A percentile compares a stretch with the other conserved stretches of the same genome.
Evolutionary conservation across 2,329 filamentous ascomycete species (phyloP).

Genomic region (Diaporthe sp.): DNA sequence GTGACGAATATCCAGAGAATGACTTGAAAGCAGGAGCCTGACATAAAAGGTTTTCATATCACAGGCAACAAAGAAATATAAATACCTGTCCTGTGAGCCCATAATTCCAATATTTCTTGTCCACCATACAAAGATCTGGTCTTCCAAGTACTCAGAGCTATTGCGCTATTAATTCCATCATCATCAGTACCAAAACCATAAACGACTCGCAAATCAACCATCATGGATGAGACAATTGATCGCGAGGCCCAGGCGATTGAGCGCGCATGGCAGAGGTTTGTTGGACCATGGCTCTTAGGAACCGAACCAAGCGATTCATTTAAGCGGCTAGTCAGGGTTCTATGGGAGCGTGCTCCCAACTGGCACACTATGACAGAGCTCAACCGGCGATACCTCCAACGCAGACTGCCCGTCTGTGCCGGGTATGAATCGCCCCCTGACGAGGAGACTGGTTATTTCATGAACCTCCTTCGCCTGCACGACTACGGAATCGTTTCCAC

Average conservation of each 20-base stretch:
- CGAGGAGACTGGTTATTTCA: not conserved
- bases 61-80: not conserved
- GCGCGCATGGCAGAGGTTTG: too few relatives aligned
- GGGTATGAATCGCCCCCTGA: fast-evolving
- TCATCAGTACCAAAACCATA: too few relatives aligned
- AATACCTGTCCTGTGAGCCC: not conserved
- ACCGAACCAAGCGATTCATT: not conserved
- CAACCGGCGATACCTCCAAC: not conserved
- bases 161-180: not conserved
- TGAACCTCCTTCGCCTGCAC: not conserved
- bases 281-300: too few relatives aligned
- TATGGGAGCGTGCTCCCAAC: not conserved
- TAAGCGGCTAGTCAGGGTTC: too few relatives aligned
- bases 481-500: not conserved
- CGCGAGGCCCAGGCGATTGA: not conserved
- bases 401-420: not conserved
- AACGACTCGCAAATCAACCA: not conserved
- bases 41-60: not conserved
- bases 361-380: not conserved
- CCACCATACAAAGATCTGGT: not conserved
- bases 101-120: not conserved
- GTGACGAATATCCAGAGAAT: not conserved
- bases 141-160: too few relatives aligned
- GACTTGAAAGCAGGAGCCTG: not conserved
- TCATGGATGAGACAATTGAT: not conserved